Evolutionary conservation across 306 rosid genomes (phyloP), one percentile per base, ranked within the genome.

Genomic region (Hippophae rhamnoides): DNA sequence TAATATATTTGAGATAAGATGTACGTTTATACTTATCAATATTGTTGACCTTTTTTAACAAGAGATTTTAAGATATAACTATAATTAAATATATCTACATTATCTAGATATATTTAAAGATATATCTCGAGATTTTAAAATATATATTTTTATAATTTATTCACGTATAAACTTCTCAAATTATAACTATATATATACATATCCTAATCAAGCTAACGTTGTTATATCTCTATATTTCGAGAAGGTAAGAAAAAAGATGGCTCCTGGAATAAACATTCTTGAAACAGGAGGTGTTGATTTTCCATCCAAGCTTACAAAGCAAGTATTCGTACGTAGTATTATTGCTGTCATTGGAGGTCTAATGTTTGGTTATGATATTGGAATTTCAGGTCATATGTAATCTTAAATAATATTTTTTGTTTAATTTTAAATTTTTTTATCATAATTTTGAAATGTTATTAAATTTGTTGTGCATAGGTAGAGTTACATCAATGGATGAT

Each of bases 321-420:
- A 74, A 44, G 79, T 74, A 8, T 0, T 69, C 2, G 13, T 54
- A 6, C 69, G 75, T 9, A 63, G 60, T 7, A 10, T 71, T 1
- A 60, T 76, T 10, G 73, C 73, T 8, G 81, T 70, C 13, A 59
- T 41, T 18, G 81, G 76, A 0, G 81, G 81, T 4, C 61, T 76
- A 14, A 76, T 76, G 70, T 76, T 76, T 18, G 73, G 81, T 9
- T 76, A 76, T 45, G 81, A 76, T 9, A 76, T 76, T 31, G 81
- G 76, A 1, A 70, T 76, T 26, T 76, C 81, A 8, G 76, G 81
- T 18, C 18, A 18, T 57, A 50, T 11, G 26, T 38, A 18, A 25
- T 13, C 6, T 8, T 45, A 9, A 46, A 31, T 9, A 51, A 41
- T 8, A 18, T 2, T 9, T 4, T 8, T 9, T 48, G 3, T n/a